Percentiles rank a stretch among this genome's conserved stretches.
Conservation (phyloP, 2,329 filamentous ascomycete species). For the Aspergillus ochraceoroseus region DNA sequence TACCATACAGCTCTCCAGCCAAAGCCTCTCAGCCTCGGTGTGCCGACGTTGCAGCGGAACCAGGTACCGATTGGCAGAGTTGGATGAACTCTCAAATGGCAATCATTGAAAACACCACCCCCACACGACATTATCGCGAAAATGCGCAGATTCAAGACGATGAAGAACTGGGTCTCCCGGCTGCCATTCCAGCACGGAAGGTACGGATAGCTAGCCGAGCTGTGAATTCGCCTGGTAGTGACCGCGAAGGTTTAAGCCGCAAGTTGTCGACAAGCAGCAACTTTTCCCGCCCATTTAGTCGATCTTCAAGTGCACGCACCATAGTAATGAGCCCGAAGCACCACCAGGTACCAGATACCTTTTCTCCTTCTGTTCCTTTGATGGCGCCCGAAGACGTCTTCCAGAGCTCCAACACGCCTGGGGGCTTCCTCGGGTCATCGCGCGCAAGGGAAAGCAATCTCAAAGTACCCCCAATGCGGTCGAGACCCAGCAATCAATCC, state of each 20-base stretch:
- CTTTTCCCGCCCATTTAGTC: slow-evolving; percentile 38
- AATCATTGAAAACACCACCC: slow-evolving; percentile 27
- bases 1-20: slow-evolving; percentile 31
- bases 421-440: slow-evolving; percentile 3
- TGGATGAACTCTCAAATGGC: slow-evolving; percentile 39
- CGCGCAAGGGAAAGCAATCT: slow-evolving; percentile 6
- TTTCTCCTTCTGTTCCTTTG: slow-evolving; percentile 4
- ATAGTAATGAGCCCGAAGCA: slow-evolving; percentile 17
- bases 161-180: slow-evolving; percentile 16
- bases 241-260: neutral
- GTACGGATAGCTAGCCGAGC: slow-evolving; percentile 1
- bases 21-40: slow-evolving; percentile 11
- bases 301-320: slow-evolving; percentile 30
- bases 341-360: neutral
- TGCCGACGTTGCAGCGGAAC: slow-evolving; percentile 14
- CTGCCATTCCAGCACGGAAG: slow-evolving; percentile 4
- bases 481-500: slow-evolving; percentile 22
- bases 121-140: slow-evolving; percentile 36
- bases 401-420: slow-evolving; percentile 1
- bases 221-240: neutral
- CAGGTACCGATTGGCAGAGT: slow-evolving; percentile 36
- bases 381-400: slow-evolving; percentile 6
- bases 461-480: slow-evolving; percentile 24
- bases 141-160: slow-evolving; percentile 35
- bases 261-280: slow-evolving; percentile 26